Evolutionary conservation across 2,329 filamentous ascomycete genomes (phyloP).

Genomic region (Penicillium sp.): DNA sequence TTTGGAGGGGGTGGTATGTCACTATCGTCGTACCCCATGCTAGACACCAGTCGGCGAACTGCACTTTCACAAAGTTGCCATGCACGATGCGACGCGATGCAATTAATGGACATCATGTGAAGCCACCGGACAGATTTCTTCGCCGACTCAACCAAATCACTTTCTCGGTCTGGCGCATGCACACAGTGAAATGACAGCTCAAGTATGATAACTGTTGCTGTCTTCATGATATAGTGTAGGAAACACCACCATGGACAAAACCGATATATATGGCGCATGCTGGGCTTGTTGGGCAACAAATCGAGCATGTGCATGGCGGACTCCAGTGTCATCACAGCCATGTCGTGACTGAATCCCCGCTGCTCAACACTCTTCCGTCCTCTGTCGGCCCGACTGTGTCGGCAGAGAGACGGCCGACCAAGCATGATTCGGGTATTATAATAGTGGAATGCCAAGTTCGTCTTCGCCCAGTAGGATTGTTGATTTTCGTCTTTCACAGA

Average conservation of each 20-base stretch:
- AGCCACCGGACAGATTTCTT: constrained; percentile 35
- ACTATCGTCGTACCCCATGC: constrained; percentile 12
- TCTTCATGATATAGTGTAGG: constrained; percentile 37
- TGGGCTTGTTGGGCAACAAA: constrained; percentile 30
- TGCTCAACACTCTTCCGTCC: constrained; percentile 4
- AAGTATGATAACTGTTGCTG: constrained; percentile 30
- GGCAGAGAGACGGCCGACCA: constrained; percentile 32
- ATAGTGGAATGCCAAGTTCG: constrained; percentile 32
- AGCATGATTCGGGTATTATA: constrained; percentile 31
- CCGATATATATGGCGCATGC: constrained; percentile 25
- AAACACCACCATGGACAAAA: constrained; percentile 36
- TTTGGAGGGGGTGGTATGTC: neutral
- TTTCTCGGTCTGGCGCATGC: constrained; percentile 28
- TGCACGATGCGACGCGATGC: constrained; percentile 25
- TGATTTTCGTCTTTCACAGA: neutral
- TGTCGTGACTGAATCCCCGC: constrained; percentile 22
- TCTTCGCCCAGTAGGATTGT: constrained; percentile 4
- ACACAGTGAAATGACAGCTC: constrained; percentile 31
- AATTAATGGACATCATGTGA: constrained; percentile 23
- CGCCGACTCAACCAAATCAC: constrained; percentile 21
- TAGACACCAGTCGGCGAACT: constrained; percentile 16
- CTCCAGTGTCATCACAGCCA: constrained; percentile 19
- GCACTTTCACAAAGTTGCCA: constrained; percentile 26
- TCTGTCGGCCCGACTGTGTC: constrained; percentile 17
- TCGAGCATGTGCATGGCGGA: constrained; percentile 30